Percentiles rank a stretch among this genome's conserved stretches.
Conservation (phyloP, 2,329 filamentous ascomycete genomes). For the Xylaria sp. region DNA sequence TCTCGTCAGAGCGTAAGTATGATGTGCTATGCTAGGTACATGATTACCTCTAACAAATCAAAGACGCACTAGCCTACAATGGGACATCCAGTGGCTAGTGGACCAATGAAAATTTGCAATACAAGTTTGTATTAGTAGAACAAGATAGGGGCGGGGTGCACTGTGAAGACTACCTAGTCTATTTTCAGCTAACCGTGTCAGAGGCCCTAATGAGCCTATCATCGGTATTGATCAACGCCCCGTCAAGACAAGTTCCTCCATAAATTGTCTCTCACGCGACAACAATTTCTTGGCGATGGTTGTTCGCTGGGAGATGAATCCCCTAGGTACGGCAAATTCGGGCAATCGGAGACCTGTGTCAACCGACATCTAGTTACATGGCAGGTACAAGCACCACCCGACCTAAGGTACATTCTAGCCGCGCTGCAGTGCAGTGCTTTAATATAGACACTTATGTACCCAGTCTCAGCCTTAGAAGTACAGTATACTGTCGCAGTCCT, state of each 20-base stretch:
- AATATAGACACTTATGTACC: neutral
- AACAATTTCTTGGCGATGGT: conserved; percentile 9
- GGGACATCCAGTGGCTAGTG: no score
- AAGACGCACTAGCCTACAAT: no score
- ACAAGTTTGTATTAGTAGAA: neutral
- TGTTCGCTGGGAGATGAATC: conserved; percentile 14
- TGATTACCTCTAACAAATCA: no score
- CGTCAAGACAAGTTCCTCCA: neutral
- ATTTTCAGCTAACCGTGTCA: neutral
- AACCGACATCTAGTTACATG: conserved; percentile 3
- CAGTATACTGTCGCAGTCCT: neutral
- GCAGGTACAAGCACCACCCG: neutral
- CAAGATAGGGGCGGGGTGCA: neutral
- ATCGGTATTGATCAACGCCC: neutral
- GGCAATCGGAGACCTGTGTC: conserved; percentile 21
- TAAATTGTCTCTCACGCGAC: conserved; percentile 24
- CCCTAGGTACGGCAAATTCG: neutral
- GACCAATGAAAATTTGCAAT: no score
- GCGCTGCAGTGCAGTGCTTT: neutral
- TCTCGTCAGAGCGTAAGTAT: no score
- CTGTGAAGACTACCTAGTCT: neutral
- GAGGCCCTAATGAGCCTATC: neutral
- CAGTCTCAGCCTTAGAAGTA: neutral
- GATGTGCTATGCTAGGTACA: no score
- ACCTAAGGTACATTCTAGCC: neutral